These are phyloP conservation scores for Adansonia gregorii DNA, from an alignment of 441 rosid genomes.

Conservation along the genomic window DNA sequence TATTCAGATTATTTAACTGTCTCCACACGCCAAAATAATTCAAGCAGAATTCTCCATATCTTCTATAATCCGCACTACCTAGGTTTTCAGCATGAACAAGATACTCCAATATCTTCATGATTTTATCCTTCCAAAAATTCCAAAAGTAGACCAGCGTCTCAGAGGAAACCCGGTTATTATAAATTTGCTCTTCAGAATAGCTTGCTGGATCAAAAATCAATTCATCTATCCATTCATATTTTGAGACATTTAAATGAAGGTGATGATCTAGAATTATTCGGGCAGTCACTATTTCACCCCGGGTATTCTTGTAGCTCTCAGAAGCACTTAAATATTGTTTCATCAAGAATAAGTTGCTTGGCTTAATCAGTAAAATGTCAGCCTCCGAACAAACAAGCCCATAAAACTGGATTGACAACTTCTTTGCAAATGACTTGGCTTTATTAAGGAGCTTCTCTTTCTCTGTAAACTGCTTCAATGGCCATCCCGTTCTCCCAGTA, in stretches of 20 bases:
- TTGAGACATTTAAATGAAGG: conserved; percentile 27
- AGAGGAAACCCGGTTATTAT: conserved; percentile 26
- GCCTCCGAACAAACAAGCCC: conserved; percentile 38
- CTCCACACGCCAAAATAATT: conserved; percentile 48
- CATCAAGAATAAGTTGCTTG: conserved; percentile 30
- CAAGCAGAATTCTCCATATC: conserved; percentile 49
- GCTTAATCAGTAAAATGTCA: conserved; percentile 36
- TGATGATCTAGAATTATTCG: conserved; percentile 52
- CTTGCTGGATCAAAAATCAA: conserved; percentile 29
- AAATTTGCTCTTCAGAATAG: conserved; percentile 30
- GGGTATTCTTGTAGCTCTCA: conserved; percentile 32
- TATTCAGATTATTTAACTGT: conserved; percentile 24
- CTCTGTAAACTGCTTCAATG: conserved; percentile 43
- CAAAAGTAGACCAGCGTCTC: conserved; percentile 46
- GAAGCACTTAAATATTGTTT: conserved; percentile 36
- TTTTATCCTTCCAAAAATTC: conserved; percentile 47
- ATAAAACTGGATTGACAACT: conserved; percentile 33
- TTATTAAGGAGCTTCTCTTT: conserved; percentile 43
- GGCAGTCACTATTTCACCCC: conserved; percentile 45
- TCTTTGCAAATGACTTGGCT: conserved; percentile 41
- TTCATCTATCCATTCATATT: conserved; percentile 41
- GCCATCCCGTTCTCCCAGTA: conserved; percentile 56
- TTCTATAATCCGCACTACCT: conserved; percentile 24
- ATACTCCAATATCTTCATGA: conserved; percentile 37
- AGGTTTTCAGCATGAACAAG: conserved; percentile 29